Evolutionary conservation across 1,139 yeast genomes (phyloP).

Genomic region (Kodamaea alishanica): DNA sequence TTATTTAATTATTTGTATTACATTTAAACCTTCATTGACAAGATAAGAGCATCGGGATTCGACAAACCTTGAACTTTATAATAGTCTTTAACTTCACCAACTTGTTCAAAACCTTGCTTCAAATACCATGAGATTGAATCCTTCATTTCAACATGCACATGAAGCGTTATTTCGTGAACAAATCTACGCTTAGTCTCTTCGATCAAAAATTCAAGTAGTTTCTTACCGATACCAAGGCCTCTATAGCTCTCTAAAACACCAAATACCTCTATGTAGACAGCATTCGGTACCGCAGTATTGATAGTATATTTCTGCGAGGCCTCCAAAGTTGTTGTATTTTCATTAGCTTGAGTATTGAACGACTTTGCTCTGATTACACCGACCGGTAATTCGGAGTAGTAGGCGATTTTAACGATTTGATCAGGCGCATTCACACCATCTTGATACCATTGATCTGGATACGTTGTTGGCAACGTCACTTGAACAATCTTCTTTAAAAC

Average conservation of each 20-base stretch:
- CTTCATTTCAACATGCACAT: slow-evolving; percentile 50
- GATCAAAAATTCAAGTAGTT: slow-evolving; percentile 52
- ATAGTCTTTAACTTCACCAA: slow-evolving; percentile 43
- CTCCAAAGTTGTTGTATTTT: slow-evolving; percentile 20
- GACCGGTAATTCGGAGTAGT: slow-evolving; percentile 63
- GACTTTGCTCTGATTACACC: slow-evolving; percentile 62
- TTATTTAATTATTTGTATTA: background rate
- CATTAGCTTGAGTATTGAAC: slow-evolving; percentile 28
- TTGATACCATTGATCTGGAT: slow-evolving; percentile 44
- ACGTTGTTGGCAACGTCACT: slow-evolving; percentile 39
- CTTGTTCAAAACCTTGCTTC: slow-evolving; percentile 47
- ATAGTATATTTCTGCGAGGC: slow-evolving; percentile 21
- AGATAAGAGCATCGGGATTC: slow-evolving; percentile 44
- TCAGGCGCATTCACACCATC: slow-evolving; percentile 31
- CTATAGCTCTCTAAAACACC: slow-evolving; percentile 65
- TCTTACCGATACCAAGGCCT: slow-evolving; percentile 57
- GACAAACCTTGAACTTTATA: slow-evolving; percentile 48
- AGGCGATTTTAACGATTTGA: slow-evolving; percentile 44
- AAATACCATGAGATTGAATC: slow-evolving; percentile 54
- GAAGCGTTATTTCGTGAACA: slow-evolving; percentile 56
- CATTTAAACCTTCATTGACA: slow-evolving; percentile 16
- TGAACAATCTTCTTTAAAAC: slow-evolving; percentile 49
- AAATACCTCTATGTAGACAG: slow-evolving; percentile 61
- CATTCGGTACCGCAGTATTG: slow-evolving; percentile 39
- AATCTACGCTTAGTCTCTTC: slow-evolving; percentile 50